Percentiles rank a stretch among this genome's conserved stretches.
Evolutionary conservation across 2,329 filamentous ascomycete species (phyloP).

Genomic region (Colletotrichum horii): DNA sequence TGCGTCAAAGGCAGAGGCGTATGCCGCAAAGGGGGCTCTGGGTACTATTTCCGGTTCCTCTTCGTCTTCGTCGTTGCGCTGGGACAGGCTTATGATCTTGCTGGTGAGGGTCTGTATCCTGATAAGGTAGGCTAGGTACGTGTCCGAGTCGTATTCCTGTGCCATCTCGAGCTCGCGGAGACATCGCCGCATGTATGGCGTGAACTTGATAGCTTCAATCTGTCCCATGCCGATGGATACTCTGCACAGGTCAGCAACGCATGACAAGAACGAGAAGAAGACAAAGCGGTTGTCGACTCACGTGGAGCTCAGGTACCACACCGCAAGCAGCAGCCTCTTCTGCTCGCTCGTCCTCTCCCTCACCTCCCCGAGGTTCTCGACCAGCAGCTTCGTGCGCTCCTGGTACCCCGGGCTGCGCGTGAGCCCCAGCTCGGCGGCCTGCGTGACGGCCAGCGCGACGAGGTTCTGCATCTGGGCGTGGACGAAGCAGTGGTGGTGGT

Average conservation of each 20-base stretch:
- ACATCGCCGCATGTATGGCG: constrained; percentile 56
- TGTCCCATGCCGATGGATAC: constrained; percentile 46
- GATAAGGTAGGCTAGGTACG: constrained; percentile 49
- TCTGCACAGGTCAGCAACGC: constrained; percentile 32
- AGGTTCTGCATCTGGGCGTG: constrained; percentile 58
- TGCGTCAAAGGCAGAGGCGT: constrained; percentile 48
- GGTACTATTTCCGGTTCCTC: constrained; percentile 31
- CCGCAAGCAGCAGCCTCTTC: constrained; percentile 53
- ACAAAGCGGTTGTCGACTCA: constrained; percentile 26
- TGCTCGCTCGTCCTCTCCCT: constrained; percentile 54
- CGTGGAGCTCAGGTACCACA: constrained; percentile 61
- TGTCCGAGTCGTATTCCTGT: constrained; percentile 51
- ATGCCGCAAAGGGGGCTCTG: constrained; percentile 47
- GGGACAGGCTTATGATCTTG: constrained; percentile 47
- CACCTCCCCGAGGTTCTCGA: constrained; percentile 42
- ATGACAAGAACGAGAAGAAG: background rate
- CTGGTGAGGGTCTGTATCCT: constrained; percentile 55
- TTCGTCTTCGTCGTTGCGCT: constrained; percentile 38
- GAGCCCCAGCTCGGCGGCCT: constrained; percentile 52
- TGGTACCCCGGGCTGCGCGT: constrained; percentile 43
- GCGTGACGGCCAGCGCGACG: constrained; percentile 51
- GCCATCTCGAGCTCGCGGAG: constrained; percentile 47
- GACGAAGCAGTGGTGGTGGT: constrained; percentile 59
- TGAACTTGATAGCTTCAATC: constrained; percentile 54
- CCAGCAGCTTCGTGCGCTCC: constrained; percentile 47